Conservation (phyloP, 1,284 basidiomycete species). For the Cystodermella granulosa region DNA sequence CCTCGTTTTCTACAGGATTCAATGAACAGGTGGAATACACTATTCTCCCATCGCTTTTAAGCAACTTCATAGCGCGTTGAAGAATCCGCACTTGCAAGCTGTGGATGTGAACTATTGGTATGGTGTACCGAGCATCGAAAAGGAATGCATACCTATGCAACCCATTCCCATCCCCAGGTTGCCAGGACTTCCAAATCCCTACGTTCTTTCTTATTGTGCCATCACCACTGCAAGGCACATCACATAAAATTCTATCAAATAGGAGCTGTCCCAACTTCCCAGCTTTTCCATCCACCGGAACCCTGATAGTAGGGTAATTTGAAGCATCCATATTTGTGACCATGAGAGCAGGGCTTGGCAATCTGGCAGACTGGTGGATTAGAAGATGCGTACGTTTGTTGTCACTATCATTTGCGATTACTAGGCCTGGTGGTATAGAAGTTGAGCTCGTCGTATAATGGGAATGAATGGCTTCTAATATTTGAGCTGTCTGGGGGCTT, state of each 20-base stretch:
- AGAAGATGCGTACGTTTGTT: constrained; percentile 94
- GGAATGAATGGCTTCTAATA: constrained; percentile 83
- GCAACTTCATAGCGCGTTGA: constrained; percentile 84
- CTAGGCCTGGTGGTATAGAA: constrained; percentile 68
- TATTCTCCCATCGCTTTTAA: constrained; percentile 82
- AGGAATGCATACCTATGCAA: constrained; percentile 65
- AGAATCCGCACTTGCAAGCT: constrained; percentile 92
- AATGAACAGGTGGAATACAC: constrained; percentile 98
- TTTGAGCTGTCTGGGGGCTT: constrained; percentile 70
- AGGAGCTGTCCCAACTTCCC: constrained; percentile 47
- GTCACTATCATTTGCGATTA: constrained; percentile 90
- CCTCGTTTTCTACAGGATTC: constrained; percentile 97
- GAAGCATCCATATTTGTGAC: constrained; percentile 96
- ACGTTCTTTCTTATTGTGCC: constrained; percentile 94
- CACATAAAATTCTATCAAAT: constrained; percentile 93
- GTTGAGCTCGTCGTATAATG: constrained; percentile 57
- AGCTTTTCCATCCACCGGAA: constrained; percentile 35
- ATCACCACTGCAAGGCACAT: constrained; percentile 97
- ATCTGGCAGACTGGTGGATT: constrained; percentile 93
- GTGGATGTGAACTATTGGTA: constrained; percentile 1
- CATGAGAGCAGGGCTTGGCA: constrained; percentile 88
- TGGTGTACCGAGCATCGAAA: neutral
- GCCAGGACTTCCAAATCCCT: constrained; percentile 94
- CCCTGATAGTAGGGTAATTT: constrained; percentile 73
- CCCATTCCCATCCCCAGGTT: constrained; percentile 82